Evolutionary conservation across 164 flowering plant genomes (phyloP), one percentile per base, ranked within the genome.

Genomic region (Macadamia tetraphylla): DNA sequence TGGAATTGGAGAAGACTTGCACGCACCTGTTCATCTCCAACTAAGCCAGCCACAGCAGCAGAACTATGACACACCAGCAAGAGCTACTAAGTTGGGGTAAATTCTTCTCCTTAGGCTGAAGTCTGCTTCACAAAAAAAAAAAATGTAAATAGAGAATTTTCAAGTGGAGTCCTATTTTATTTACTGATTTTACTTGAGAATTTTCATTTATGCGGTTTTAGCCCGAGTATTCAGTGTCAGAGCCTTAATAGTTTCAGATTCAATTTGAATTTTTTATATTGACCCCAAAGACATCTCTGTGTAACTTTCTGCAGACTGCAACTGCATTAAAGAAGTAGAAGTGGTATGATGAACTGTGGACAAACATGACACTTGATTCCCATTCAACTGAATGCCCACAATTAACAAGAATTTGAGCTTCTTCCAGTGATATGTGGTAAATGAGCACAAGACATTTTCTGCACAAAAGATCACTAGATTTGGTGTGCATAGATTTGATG

Each of bases 31-130:
- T 35, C 79, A 81, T 74, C 95, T 89, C 74, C 92, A 88, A 70
- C 90, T 88, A 52, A 80, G 94, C 80, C 96, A 79, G 77, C 95
- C 93, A 60, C 81, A 82, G 53, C 88, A 80, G 69, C 83, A 80
- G 65, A 82, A 79, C 73, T 66, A 75, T 62, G 82, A 78, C 30
- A 67, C 75, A 63, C 76, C 88, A 74, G 40, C 79, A 70, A 73
- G 58, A 67, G 73, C 82, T 63, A 76, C 76, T 71, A 79, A 81
- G 66, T 66, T 84, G 62, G 84, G 88, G 95, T 89, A 84, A 74
- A 64, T 60, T 46, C 29, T 60, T n/a, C 11, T 40, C 55, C 12
- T 57, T 48, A 9, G 11, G 40, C 40, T 35, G 3, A 23, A 35
- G 40, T 35, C 40, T 35, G 40, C 40, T 35, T 35, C 40, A 35